Percentiles rank a stretch among this genome's conserved stretches.
phyloP scores from a whole-genome alignment of 495 filamentous ascomycete genomes.

The Neurospora sublineolata region DNA sequence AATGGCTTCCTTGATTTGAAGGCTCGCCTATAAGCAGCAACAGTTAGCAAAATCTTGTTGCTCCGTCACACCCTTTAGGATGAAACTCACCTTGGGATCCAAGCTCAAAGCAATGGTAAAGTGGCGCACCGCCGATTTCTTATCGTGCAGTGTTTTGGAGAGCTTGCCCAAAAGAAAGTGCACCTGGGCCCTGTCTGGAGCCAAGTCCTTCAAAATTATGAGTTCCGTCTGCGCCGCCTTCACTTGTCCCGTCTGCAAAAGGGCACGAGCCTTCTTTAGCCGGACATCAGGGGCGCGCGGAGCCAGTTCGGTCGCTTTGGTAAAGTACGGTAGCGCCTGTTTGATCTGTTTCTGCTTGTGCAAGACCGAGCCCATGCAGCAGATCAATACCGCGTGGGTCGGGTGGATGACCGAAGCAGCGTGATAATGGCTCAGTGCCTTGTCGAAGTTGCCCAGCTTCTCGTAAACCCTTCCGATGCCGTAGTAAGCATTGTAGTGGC shows the following conservation, averaged over 20 bases:
- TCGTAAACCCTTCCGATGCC: slow-evolving; percentile 88
- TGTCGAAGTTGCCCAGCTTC: slow-evolving; percentile 84
- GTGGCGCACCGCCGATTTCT: slow-evolving; percentile 71
- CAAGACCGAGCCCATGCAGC: slow-evolving; percentile 78
- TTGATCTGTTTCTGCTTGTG: slow-evolving; percentile 74
- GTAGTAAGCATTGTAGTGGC: slow-evolving; percentile 97
- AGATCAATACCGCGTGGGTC: slow-evolving; percentile 78
- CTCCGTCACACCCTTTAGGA: neutral
- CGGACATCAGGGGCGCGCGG: slow-evolving; percentile 69
- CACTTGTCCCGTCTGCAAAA: slow-evolving; percentile 64
- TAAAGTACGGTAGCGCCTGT: slow-evolving; percentile 69
- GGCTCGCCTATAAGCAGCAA: slow-evolving; percentile 52
- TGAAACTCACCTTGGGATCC: slow-evolving; percentile 73
- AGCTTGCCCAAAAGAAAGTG: slow-evolving; percentile 84
- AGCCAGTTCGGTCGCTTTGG: slow-evolving; percentile 66
- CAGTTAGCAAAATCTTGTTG: slow-evolving; percentile 11
- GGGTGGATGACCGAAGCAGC: slow-evolving; percentile 80
- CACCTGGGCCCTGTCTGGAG: slow-evolving; percentile 89
- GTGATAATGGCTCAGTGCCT: slow-evolving; percentile 81
- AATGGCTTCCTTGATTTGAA: slow-evolving; percentile 86
- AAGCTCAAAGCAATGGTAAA: slow-evolving; percentile 90
- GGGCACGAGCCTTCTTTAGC: slow-evolving; percentile 81
- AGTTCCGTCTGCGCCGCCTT: slow-evolving; percentile 66
- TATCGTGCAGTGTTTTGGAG: slow-evolving; percentile 71
- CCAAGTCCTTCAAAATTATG: slow-evolving; percentile 72